Conservation (phyloP, 305 asterid genomes). For the Fraxinus sp. region DNA sequence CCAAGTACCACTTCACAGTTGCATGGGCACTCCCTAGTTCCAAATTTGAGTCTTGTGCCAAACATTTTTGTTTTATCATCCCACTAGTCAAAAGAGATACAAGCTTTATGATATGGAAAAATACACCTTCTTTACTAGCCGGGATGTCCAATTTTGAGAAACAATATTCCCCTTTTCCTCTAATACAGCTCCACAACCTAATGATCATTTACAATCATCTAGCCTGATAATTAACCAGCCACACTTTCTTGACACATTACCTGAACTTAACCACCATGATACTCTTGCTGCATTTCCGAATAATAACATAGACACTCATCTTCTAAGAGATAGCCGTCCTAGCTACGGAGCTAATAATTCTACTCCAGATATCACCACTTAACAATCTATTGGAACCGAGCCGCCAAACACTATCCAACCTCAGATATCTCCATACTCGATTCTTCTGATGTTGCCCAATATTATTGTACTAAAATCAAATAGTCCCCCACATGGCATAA, state of each 20-base stretch:
- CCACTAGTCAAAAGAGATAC: not conserved
- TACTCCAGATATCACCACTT: not conserved
- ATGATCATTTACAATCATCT: not conserved
- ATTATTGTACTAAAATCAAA: not conserved
- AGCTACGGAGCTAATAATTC: too few species aligned
- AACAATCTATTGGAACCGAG: not conserved
- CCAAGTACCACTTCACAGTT: not conserved
- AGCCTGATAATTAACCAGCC: not conserved
- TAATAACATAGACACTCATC: too few species aligned
- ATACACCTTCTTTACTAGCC: not conserved
- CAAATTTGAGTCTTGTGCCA: not conserved
- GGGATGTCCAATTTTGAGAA: not conserved
- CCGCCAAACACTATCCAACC: not conserved
- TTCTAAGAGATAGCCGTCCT: too few species aligned
- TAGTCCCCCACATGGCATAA: not conserved
- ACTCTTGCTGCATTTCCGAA: too few species aligned
- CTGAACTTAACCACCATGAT: not conserved
- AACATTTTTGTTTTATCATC: not conserved
- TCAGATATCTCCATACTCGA: not conserved
- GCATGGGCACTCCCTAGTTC: not conserved
- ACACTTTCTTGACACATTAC: not conserved
- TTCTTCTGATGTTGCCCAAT: not conserved
- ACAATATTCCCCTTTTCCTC: not conserved
- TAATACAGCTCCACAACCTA: not conserved
- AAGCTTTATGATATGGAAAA: not conserved